These are phyloP conservation scores for Pestalotiopsis sp. DNA, from an alignment of 2,329 filamentous ascomycete species.

Conservation along the genomic window DNA sequence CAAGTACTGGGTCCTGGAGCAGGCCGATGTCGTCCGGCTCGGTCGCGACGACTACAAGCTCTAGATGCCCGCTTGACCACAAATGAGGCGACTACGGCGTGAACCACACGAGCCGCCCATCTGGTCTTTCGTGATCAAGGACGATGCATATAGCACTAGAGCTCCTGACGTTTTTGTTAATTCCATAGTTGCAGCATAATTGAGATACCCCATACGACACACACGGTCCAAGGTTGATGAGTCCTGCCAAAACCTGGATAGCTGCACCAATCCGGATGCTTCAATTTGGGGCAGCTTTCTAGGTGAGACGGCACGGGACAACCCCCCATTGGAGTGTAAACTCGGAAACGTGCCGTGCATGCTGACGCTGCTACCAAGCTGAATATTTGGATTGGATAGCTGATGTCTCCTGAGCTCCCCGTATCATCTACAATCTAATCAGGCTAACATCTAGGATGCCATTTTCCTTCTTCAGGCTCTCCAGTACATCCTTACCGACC, in stretches of 20 bases:
- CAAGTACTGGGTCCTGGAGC: conserved; percentile 63
- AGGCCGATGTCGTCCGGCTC: conserved; percentile 65
- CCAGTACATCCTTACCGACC: conserved; percentile 59
- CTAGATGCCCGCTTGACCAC: background rate
- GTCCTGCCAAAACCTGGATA: background rate
- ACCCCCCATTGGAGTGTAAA: too few species aligned
- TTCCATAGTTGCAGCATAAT: background rate
- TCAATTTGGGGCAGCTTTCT: background rate
- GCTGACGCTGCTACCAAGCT: too few species aligned
- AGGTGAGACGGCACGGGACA: background rate
- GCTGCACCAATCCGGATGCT: background rate
- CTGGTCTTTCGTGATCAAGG: background rate
- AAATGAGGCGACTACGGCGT: background rate
- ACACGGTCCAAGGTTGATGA: background rate
- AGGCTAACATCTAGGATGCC: conserved; percentile 60
- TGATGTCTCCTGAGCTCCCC: too few species aligned
- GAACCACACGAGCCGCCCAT: background rate
- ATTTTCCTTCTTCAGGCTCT: conserved; percentile 49
- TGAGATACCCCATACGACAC: background rate
- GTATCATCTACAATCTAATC: conserved; percentile 39
- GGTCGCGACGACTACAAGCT: conserved; percentile 61
- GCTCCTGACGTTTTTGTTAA: background rate
- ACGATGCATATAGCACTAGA: background rate
- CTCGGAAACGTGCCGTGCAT: too few species aligned
- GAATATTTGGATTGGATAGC: too few species aligned